Conservation (phyloP, 2,329 filamentous ascomycete genomes). For the Paraphoma sp. region DNA sequence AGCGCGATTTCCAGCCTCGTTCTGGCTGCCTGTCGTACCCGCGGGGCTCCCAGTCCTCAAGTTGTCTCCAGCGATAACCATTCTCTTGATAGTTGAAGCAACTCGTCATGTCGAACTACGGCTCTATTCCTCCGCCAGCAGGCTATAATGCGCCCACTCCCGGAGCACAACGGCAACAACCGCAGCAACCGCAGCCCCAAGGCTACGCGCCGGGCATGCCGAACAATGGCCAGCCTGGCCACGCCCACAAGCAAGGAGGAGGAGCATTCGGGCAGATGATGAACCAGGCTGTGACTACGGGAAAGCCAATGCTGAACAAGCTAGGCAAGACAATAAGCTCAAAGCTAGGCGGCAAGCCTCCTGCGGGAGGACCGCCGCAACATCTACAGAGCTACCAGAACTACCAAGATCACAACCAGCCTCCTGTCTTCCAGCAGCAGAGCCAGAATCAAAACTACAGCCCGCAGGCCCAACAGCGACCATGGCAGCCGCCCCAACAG, state of each 20-base stretch:
- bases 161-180: constrained; percentile 18
- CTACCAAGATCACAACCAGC: constrained; percentile 35
- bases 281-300: constrained; percentile 44
- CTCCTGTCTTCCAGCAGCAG: constrained; percentile 19
- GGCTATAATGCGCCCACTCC: constrained; percentile 35
- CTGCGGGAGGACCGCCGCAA: constrained; percentile 28
- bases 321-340: constrained; percentile 46
- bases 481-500: constrained; percentile 1
- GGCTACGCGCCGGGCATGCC: constrained; percentile 21
- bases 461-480: constrained; percentile 20
- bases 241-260: constrained; percentile 26
- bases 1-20: constrained; percentile 4
- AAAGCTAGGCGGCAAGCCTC: constrained; percentile 36
- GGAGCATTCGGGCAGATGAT: constrained; percentile 39
- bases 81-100: neutral
- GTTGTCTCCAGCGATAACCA: neutral
- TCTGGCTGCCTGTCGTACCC: neutral
- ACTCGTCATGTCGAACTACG: constrained; percentile 40
- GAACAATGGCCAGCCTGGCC: constrained; percentile 16
- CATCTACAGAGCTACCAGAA: constrained; percentile 40
- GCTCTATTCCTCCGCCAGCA: constrained; percentile 30
- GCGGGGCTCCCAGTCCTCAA: neutral
- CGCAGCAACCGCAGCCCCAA: constrained; percentile 26
- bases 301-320: constrained; percentile 47
- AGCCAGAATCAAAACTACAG: constrained; percentile 6